These are phyloP conservation scores for Sanghuangporus weigelae DNA, from an alignment of 1,284 basidiomycete genomes.

Conservation along the genomic window DNA sequence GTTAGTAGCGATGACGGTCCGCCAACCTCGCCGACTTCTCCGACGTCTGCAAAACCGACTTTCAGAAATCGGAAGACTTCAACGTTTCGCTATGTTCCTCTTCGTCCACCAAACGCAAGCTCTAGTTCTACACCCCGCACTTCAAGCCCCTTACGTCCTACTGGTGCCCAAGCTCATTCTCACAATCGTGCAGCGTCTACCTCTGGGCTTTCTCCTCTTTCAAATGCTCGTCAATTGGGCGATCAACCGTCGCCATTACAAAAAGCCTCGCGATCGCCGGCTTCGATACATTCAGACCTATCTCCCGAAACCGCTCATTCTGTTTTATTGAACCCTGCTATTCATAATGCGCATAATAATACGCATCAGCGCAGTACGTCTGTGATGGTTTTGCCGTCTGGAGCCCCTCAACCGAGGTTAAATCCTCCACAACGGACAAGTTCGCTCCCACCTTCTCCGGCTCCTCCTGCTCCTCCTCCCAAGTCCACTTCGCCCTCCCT, in stretches of 20 bases:
- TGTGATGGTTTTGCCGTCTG: neutral
- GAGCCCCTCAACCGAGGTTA: neutral
- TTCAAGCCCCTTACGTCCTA: conserved; percentile 16
- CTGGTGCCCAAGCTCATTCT: neutral
- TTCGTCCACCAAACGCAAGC: conserved; percentile 12
- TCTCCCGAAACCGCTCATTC: neutral
- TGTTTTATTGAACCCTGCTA: neutral
- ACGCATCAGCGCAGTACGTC: conserved; percentile 5
- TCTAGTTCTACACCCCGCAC: conserved; percentile 13
- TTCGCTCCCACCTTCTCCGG: conserved; percentile 14
- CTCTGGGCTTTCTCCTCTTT: conserved; percentile 5
- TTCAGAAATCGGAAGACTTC: conserved; percentile 12
- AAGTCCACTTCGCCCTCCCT: neutral
- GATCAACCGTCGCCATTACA: conserved; percentile 2
- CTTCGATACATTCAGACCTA: neutral
- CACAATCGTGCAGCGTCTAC: conserved; percentile 10
- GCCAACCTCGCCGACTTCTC: neutral
- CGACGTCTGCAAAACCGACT: neutral
- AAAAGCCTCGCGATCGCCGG: neutral
- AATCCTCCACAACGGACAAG: conserved; percentile 16
- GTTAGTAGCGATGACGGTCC: neutral
- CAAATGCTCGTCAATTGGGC: conserved; percentile 1
- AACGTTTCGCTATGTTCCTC: conserved; percentile 19
- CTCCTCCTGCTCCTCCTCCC: conserved; percentile 22
- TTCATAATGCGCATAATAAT: neutral